Base-by-base conservation (phyloP, 352 stramenopile genomes). In the Phytophthora pisi region DNA sequence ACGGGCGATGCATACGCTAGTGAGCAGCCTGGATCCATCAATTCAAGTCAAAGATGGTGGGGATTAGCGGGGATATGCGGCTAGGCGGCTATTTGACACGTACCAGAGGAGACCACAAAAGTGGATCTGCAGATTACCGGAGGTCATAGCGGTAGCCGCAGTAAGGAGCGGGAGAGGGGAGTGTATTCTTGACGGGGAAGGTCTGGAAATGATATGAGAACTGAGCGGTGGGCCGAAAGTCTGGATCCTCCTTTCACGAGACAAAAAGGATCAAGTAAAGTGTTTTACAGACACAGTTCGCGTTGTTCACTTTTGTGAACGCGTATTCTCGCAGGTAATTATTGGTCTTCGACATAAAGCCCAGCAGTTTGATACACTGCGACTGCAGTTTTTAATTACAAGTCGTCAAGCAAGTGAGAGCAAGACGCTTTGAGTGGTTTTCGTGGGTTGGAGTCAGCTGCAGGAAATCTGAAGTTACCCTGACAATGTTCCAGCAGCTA, bases 21-120 rank as follows among this genome's bases (percentile, higher is more conserved):
- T 40, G 9, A 70, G 56, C 2, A 65, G 55, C 55, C 63, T 70
- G 20, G 11, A 49, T 16, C 38, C 10, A 26, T 36, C 5, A 20
- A 40, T 30, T 30, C 10, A 20, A 53, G 36, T n/a, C 23, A 51
- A 36, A 16, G 24, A 51, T 34, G 30, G 30, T 9, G 30, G 7
- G 9, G 13, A 8, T 28, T 3, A 42, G 42, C 18, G 50, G 56
- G 16, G 46, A 42, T 34, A 42, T 3, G 20, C 1, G 11, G 16
- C 49, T 8, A 49, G 45, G 10, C n/a, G 18, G 38, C 13, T 45
- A 45, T n/a, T 6, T 11, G 15, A 23, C 16, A 51, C 55, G 16
- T 42, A 70, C 56, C 56, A 70, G 11, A 70, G 11, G 24, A 70
- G 40, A 23, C 57, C 47, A n/a, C 49, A 47, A 3, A 24, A 60